A percentile compares a stretch with the other conserved stretches of the same genome.
phyloP scores from a whole-genome alignment of 768 basidiomycete species.

The Rhodotorula graminis region DNA sequence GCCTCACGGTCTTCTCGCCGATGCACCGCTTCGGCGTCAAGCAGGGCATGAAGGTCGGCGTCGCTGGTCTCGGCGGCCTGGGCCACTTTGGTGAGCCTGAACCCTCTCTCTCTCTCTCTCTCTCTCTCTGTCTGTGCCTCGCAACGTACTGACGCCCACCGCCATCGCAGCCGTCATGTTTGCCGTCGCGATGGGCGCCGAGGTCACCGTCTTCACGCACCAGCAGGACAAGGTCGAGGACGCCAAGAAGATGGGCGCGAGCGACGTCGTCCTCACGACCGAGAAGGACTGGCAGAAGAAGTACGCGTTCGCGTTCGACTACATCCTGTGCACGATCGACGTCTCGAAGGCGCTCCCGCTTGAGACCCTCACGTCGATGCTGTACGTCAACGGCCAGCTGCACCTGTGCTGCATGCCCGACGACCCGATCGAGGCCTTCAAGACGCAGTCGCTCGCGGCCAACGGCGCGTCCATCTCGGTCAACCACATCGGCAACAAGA shows the following conservation, averaged over 20 bases:
- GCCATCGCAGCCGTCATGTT: slow-evolving; percentile 20
- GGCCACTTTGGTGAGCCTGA: slow-evolving; percentile 32
- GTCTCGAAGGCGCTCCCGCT: slow-evolving; percentile 48
- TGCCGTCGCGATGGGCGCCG: slow-evolving; percentile 42
- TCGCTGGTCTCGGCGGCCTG: slow-evolving; percentile 64
- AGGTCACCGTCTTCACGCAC: slow-evolving; percentile 44
- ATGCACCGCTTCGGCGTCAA: slow-evolving; percentile 52
- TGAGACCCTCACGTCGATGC: slow-evolving; percentile 55
- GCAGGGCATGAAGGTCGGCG: slow-evolving; percentile 59
- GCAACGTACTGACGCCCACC: not conserved
- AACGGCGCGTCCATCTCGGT: slow-evolving; percentile 43
- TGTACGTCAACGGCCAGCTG: slow-evolving; percentile 55
- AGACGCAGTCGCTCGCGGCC: slow-evolving; percentile 33
- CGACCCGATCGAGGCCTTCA: slow-evolving; percentile 30
- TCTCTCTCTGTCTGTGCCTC: not conserved
- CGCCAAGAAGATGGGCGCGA: slow-evolving; percentile 58
- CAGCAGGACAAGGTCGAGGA: slow-evolving; percentile 53
- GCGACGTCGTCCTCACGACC: slow-evolving; percentile 53
- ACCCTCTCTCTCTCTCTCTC: too few species aligned
- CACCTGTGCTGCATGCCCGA: slow-evolving; percentile 51
- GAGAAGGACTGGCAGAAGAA: slow-evolving; percentile 35
- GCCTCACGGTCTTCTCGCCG: slow-evolving; percentile 48
- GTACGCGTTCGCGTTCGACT: slow-evolving; percentile 39
- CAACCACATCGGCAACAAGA: slow-evolving; percentile 56
- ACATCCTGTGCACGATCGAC: slow-evolving; percentile 46